Evolutionary conservation across 345 rosid genomes (phyloP), one percentile per base, ranked within the genome.

Genomic region (Cochlearia excelsa): DNA sequence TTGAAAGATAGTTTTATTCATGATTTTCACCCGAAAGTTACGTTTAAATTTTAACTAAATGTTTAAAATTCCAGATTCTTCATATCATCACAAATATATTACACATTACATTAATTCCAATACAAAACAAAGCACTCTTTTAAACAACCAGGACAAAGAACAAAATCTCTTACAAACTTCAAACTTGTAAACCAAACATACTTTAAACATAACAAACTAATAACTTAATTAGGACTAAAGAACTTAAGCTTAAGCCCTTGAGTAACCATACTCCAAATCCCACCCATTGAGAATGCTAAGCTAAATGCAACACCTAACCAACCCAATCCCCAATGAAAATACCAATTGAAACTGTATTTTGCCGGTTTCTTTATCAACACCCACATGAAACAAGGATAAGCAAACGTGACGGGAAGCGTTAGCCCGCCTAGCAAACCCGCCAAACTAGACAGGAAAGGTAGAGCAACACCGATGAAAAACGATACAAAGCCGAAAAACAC

Each of bases 321-420:
- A 30, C 98, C 98, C 46, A 92, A 78, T 9, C 78, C 85, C 98
- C 96, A 92, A 9, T 92, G 82, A 78, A 92, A 86, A 66, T 88
- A 88, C 95, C 95, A 92, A 30, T 78, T 86, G 84, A 92, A 88
- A 81, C 93, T 92, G 75, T 82, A 88, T 59, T 84, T 92, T 0
- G 80, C 30, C 0, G 98, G 96, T 61, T 70, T 88, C 74, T 86
- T 88, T 2, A 88, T 88, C 11, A 92, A 87, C 7, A 82, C 90
- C 96, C 96, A 92, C 96, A 92, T 88, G 86, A 92, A 92, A 83
- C 98, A 92, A 41, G 98, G 96, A 67, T 92, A 92, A 4, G 98
- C 98, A 66, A 88, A 88, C 29, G 98, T 88, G 60, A 92, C 95
- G 0, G 96, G 98, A 26, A 92, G 93, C 3, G 95, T 92, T 42